Evolutionary conservation across 345 rosid species (phyloP), one percentile per base, ranked within the genome.

Genomic region (Aethionema arabicum): DNA sequence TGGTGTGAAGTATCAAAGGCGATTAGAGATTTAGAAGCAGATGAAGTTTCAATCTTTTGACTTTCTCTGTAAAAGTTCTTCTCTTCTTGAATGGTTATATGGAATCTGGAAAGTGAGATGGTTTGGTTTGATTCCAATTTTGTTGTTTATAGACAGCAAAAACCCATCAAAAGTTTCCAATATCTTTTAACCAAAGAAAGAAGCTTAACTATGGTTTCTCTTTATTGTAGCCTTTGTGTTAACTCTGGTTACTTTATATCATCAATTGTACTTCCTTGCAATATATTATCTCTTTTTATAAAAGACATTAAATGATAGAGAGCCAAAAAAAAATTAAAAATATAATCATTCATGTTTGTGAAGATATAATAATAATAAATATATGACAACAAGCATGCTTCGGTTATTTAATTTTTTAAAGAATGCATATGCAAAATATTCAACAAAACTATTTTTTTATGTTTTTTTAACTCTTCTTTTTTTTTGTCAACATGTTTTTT

Each of bases 231-330:
- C 29, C 21, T 55, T 43, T 45, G 8, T 2, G 5, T 5, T 72
- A 74, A 83, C 84, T 77, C 47, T 79, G 79, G 84, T 86, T 82
- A 82, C 90, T 79, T 84, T 84, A 84, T 84, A 82, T 84, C 86
- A 66, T 64, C 78, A 54, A 49, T 6, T 56, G 69, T 70, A 56
- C 65, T 70, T 63, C 31, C 30, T 56, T 49, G 2, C 53, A 45
- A 32, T 55, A 10, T 32, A 43, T 48, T 59, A 42, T 37, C 43
- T 6, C 61, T 61, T 36, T 4, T 6, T 32, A 46, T 56, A 48
- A 33, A 63, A 55, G 48, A 49, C n/a, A 11, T 61, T 42, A 32
- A 48, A 58, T 51, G 35, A 68, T 60, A 52, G 37, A 59, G 13
- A 37, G 54, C 32, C 36, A 42, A 56, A 60, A 14, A 61, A 8